phyloP scores from a whole-genome alignment of 257 asterid species.

The Solanum appendiculatum region DNA sequence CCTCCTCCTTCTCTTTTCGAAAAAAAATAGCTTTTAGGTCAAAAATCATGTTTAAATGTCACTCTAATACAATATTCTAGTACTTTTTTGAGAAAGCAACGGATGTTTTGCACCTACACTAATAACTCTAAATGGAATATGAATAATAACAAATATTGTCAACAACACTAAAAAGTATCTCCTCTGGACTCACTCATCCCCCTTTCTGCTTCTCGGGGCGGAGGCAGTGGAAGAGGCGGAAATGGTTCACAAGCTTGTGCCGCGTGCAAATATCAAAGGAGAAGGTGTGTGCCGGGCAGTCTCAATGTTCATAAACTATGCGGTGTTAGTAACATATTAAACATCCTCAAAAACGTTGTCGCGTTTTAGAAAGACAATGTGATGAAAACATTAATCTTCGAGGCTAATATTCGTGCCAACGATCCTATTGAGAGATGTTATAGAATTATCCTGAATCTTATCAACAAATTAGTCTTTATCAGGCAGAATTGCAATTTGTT shows the following conservation, averaged over 20 bases:
- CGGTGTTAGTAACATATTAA: conserved; percentile 23
- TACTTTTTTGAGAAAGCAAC: too few species aligned
- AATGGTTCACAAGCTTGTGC: conserved; percentile 29
- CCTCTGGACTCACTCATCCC: neutral
- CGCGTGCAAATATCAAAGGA: conserved; percentile 41
- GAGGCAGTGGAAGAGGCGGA: neutral
- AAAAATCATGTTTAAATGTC: too few species aligned
- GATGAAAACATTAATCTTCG: conserved; percentile 2
- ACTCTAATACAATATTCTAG: too few species aligned
- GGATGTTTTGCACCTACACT: neutral
- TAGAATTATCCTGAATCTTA: neutral
- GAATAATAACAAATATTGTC: neutral
- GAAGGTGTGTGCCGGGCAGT: conserved; percentile 16
- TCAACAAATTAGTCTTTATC: neutral
- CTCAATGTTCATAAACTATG: conserved; percentile 21
- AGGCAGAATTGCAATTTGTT: conserved; percentile 1
- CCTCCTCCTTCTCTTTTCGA: neutral
- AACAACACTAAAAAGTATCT: neutral
- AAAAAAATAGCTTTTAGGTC: neutral
- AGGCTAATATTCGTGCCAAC: conserved; percentile 18
- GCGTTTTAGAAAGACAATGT: neutral
- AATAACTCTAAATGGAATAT: neutral
- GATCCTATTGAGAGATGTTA: conserved; percentile 31
- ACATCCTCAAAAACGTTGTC: neutral
- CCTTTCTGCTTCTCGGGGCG: neutral